Percentiles rank a stretch among this genome's conserved stretches.
phyloP scores from a whole-genome alignment of 2,329 filamentous ascomycete species.

The Neonectria faginata region DNA sequence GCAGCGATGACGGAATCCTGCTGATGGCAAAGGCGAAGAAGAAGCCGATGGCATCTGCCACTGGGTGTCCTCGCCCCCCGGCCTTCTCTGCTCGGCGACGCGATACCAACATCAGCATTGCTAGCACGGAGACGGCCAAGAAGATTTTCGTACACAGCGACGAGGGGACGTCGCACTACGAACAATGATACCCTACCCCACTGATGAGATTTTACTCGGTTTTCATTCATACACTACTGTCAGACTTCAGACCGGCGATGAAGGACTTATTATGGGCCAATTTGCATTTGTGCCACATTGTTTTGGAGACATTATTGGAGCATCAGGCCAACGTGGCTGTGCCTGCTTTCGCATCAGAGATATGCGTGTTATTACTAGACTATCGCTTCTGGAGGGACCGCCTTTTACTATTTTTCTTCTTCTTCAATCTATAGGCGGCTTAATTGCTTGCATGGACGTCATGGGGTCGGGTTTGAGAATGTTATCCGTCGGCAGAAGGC shows the following conservation, averaged over 20 bases:
- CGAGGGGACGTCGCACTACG: constrained; percentile 44
- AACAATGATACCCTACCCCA: constrained; percentile 43
- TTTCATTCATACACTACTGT: constrained; percentile 34
- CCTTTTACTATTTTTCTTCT: constrained; percentile 14
- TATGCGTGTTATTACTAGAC: constrained; percentile 43
- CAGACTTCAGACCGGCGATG: constrained; percentile 35
- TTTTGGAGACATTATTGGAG: constrained; percentile 37
- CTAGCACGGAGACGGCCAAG: constrained; percentile 73
- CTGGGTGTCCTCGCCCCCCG: constrained; percentile 34
- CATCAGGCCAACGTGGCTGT: constrained; percentile 26
- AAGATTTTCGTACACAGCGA: constrained; percentile 59
- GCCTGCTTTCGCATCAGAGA: constrained; percentile 30
- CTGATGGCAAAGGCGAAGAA: constrained; percentile 66
- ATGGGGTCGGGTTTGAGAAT: constrained; percentile 1
- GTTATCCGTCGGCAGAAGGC: constrained; percentile 22
- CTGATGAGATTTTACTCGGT: constrained; percentile 34
- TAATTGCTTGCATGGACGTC: constrained; percentile 31
- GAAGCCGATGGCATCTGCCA: constrained; percentile 47
- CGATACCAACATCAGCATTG: constrained; percentile 70
- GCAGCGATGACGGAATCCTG: constrained; percentile 66
- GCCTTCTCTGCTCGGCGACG: constrained; percentile 60
- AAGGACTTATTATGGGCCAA: constrained; percentile 29
- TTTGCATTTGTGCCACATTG: constrained; percentile 31
- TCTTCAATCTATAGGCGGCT: constrained; percentile 37
- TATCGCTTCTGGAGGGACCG: constrained; percentile 32